Conservation (phyloP, 768 basidiomycete genomes). For the Phanerochaete sordida region DNA sequence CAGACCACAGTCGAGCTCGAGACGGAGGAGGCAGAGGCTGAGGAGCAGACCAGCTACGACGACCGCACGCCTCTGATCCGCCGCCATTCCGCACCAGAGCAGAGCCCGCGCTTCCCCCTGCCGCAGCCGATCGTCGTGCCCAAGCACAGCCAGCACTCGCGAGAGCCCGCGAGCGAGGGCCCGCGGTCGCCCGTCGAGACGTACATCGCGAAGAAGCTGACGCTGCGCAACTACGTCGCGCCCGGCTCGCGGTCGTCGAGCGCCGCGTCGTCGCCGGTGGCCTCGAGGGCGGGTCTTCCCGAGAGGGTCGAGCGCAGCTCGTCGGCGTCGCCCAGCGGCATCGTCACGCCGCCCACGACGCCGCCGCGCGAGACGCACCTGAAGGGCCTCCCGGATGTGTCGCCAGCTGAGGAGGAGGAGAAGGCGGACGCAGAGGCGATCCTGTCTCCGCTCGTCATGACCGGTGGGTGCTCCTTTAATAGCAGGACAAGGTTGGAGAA, state of each 20-base stretch:
- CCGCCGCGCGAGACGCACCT: slow-evolving; percentile 14
- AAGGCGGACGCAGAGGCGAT: slow-evolving; percentile 6
- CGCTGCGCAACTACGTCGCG: slow-evolving; percentile 48
- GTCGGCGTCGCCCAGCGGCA: slow-evolving; percentile 1
- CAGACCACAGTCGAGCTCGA: too few relatives aligned
- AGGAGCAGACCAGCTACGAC: not conserved
- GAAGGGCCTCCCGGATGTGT: not conserved
- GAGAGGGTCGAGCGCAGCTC: not conserved
- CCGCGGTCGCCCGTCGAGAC: slow-evolving; percentile 13
- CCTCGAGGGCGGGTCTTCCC: not conserved
- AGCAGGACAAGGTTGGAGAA: not conserved
- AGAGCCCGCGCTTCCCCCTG: slow-evolving; percentile 2
- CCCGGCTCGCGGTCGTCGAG: slow-evolving; percentile 22
- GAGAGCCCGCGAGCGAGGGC: not conserved
- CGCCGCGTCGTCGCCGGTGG: not conserved
- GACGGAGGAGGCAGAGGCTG: not conserved
- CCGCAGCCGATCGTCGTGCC: not conserved
- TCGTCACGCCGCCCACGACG: slow-evolving; percentile 26
- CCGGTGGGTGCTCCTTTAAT: slow-evolving; percentile 6
- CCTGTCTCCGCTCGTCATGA: slow-evolving; percentile 12
- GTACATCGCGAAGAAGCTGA: slow-evolving; percentile 30
- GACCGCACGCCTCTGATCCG: not conserved
- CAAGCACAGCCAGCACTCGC: not conserved
- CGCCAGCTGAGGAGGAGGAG: not conserved
- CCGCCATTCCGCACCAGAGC: slow-evolving; percentile 2